phyloP scores from a whole-genome alignment of 2,329 filamentous ascomycete genomes.

The Balansia obtecta region DNA sequence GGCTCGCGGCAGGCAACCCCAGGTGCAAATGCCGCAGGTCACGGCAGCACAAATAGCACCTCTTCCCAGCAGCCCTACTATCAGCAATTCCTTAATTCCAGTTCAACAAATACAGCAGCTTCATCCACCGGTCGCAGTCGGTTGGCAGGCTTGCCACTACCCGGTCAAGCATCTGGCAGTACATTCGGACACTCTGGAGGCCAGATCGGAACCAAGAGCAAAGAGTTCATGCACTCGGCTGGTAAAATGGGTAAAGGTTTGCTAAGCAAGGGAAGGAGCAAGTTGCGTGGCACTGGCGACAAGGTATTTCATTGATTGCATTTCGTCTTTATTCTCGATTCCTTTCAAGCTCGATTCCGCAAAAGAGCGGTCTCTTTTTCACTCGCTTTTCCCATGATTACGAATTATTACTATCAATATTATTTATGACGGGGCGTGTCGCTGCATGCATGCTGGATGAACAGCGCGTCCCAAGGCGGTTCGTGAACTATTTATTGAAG shows the following conservation, averaged over 20 bases:
- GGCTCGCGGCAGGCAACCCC: constrained; percentile 7
- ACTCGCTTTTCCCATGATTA: constrained; percentile 3
- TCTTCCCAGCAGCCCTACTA: constrained; percentile 36
- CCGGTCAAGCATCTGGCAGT: constrained; percentile 28
- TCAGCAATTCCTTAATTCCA: constrained; percentile 42
- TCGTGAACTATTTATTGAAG: constrained; percentile 21
- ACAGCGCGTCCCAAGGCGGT: neutral
- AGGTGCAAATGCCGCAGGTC: constrained; percentile 11
- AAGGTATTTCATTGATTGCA: constrained; percentile 71
- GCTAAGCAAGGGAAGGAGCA: constrained; percentile 81
- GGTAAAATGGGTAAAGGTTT: constrained; percentile 84
- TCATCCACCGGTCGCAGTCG: constrained; percentile 24
- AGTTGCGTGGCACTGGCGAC: constrained; percentile 60
- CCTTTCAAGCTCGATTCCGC: constrained; percentile 1
- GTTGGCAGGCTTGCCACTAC: constrained; percentile 21
- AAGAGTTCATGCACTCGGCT: constrained; percentile 76
- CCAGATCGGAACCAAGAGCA: constrained; percentile 70
- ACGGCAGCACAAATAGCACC: constrained; percentile 12
- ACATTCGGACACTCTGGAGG: constrained; percentile 42
- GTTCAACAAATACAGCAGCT: constrained; percentile 15
- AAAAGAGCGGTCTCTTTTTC: neutral
- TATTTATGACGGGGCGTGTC: neutral
- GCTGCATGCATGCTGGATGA: neutral
- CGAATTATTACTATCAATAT: constrained; percentile 6
- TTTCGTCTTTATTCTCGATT: constrained; percentile 21